These are phyloP conservation scores for Marvania coccoides DNA, from an alignment of 139 green algal species.

Conservation along the genomic window DNA sequence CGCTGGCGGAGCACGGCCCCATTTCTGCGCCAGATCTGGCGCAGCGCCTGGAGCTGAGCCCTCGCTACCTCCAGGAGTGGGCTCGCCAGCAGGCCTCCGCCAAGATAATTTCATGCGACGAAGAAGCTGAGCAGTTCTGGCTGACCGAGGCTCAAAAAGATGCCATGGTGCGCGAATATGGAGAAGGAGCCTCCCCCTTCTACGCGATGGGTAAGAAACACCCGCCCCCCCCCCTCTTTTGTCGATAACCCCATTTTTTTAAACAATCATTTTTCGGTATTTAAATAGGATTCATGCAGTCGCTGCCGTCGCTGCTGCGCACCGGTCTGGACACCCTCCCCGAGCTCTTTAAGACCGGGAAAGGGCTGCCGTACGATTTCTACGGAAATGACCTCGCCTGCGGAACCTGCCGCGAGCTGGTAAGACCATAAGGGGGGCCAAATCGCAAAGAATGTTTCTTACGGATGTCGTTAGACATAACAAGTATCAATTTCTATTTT, in stretches of 20 bases:
- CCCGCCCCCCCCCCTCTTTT: no score
- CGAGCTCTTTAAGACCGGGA: conserved; percentile 6
- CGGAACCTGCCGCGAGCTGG: conserved; percentile 15
- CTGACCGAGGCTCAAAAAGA: conserved; percentile 14
- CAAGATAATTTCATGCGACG: conserved; percentile 2
- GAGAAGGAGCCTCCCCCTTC: conserved; percentile 11
- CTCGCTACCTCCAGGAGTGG: conserved; percentile 21
- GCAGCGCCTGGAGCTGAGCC: neutral
- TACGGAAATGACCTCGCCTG: conserved; percentile 6
- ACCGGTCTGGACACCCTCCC: neutral
- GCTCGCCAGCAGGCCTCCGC: conserved; percentile 18
- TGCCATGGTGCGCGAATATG: conserved; percentile 11
- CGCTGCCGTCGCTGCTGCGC: neutral
- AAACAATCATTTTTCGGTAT: no score
- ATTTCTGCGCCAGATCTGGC: conserved; percentile 1
- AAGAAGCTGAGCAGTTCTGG: conserved; percentile 13
- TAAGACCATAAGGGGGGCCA: no score
- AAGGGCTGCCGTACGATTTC: conserved; percentile 12
- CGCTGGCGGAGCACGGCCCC: conserved; percentile 6
- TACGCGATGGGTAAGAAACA: conserved; percentile 2
- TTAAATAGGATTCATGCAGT: no score
- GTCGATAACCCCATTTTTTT: no score
- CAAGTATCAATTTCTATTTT: no score
- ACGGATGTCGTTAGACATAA: no score
- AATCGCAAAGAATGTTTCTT: no score